A percentile compares a stretch with the other conserved stretches of the same genome.
phyloP scores from a whole-genome alignment of 768 basidiomycete genomes.

The Auricularia heimuer region DNA sequence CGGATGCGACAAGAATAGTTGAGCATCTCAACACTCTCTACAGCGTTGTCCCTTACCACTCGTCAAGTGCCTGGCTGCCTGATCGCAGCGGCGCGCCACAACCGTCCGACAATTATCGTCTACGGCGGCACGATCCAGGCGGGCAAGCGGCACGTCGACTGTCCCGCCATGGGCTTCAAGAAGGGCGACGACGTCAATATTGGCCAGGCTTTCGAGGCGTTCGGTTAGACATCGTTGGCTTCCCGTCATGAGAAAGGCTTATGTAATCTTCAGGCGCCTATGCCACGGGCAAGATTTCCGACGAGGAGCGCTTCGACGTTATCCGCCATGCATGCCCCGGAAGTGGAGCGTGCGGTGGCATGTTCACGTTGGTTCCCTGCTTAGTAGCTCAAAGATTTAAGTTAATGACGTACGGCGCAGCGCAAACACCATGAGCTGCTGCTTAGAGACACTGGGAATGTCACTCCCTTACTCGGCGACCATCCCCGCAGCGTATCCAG shows the following conservation, averaged over 20 bases:
- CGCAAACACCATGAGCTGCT: slow-evolving; percentile 84
- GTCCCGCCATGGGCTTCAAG: slow-evolving; percentile 64
- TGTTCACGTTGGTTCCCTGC: slow-evolving; percentile 55
- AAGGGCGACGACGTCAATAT: slow-evolving; percentile 81
- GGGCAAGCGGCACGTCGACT: slow-evolving; percentile 37
- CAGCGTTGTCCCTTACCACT: neutral
- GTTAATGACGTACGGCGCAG: slow-evolving; percentile 20
- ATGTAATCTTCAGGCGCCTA: slow-evolving; percentile 50
- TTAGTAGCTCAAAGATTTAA: neutral
- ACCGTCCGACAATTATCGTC: slow-evolving; percentile 78
- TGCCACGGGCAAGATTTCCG: slow-evolving; percentile 63
- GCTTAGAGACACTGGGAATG: slow-evolving; percentile 76
- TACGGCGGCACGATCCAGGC: slow-evolving; percentile 48
- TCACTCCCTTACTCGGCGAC: slow-evolving; percentile 64
- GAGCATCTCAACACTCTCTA: neutral
- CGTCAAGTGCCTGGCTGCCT: slow-evolving; percentile 64
- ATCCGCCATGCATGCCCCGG: slow-evolving; percentile 80
- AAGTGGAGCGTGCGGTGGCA: slow-evolving; percentile 76
- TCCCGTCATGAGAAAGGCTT: too few species aligned
- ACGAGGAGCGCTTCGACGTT: slow-evolving; percentile 76
- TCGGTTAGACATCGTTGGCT: slow-evolving; percentile 36
- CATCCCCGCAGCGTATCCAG: slow-evolving; percentile 56
- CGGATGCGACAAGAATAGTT: slow-evolving; percentile 80
- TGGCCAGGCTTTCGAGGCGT: slow-evolving; percentile 77
- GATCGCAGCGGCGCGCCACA: slow-evolving; percentile 79